phyloP scores from a whole-genome alignment of 768 basidiomycete genomes.

The Macrolepiota albuminosa region DNA sequence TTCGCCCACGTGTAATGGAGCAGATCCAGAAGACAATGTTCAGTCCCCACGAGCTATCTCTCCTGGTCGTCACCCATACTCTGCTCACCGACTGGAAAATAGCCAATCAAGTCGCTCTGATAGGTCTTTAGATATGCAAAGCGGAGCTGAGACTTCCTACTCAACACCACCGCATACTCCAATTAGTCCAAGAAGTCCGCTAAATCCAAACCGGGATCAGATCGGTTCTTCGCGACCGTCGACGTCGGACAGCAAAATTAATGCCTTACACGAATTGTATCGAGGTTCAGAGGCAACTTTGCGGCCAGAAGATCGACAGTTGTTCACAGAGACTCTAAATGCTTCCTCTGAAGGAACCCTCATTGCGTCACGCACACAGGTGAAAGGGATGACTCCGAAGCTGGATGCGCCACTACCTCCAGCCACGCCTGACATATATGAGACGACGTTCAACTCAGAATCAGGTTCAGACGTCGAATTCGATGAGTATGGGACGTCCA shows the following conservation, averaged over 20 bases:
- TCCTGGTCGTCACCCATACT: constrained; percentile 30
- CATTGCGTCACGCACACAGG: constrained; percentile 10
- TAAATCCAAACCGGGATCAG: constrained; percentile 30
- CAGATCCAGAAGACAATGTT: constrained; percentile 30
- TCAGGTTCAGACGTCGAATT: constrained; percentile 52
- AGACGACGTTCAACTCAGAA: constrained; percentile 20
- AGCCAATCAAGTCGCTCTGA: constrained; percentile 29
- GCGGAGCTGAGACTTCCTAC: constrained; percentile 37
- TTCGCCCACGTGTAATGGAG: constrained; percentile 32
- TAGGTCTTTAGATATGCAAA: constrained; percentile 31
- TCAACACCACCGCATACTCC: constrained; percentile 61
- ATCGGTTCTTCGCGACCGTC: constrained; percentile 19
- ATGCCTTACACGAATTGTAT: constrained; percentile 13
- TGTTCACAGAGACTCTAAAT: constrained; percentile 20
- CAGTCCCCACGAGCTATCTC: constrained; percentile 37
- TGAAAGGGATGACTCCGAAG: background rate
- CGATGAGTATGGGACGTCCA: constrained; percentile 34
- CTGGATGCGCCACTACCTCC: constrained; percentile 20
- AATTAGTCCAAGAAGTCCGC: constrained; percentile 45
- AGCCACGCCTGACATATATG: constrained; percentile 12
- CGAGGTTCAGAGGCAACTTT: constrained; percentile 25
- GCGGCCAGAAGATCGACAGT: constrained; percentile 25
- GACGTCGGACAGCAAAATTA: constrained; percentile 21
- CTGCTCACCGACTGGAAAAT: constrained; percentile 27
- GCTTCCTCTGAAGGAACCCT: constrained; percentile 22